Conservation (phyloP, 2,329 filamentous ascomycete species). For the Lomentospora prolificans region DNA sequence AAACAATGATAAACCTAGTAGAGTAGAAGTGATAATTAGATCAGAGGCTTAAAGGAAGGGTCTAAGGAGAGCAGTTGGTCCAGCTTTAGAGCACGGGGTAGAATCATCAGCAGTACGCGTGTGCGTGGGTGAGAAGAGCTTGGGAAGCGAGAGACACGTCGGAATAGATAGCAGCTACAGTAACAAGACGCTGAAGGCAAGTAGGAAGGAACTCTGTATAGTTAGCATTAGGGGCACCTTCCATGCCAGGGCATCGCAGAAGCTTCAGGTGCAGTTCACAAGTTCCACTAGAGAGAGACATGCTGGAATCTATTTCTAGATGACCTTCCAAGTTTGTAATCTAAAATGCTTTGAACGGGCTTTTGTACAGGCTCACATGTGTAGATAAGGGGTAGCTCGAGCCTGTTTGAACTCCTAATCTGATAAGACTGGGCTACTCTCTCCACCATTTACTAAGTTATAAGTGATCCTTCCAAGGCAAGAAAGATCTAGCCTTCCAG, state of each 20-base stretch:
- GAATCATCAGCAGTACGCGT: neutral
- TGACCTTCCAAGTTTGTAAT: neutral
- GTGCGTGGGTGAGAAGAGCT: neutral
- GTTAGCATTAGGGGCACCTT: neutral
- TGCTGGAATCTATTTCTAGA: neutral
- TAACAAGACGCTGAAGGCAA: neutral
- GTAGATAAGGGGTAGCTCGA: slow-evolving; percentile 25
- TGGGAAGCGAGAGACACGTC: neutral
- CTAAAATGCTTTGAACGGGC: neutral
- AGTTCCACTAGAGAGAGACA: neutral
- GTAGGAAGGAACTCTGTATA: neutral
- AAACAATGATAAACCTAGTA: too few species aligned
- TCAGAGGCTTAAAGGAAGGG: too few species aligned
- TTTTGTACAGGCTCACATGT: neutral
- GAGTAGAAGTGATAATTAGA: too few species aligned
- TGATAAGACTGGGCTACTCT: neutral
- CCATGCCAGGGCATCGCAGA: neutral
- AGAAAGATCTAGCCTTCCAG: too few species aligned
- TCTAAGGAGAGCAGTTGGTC: too few species aligned
- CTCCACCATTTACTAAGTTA: slow-evolving; percentile 1
- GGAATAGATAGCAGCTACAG: neutral
- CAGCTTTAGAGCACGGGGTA: too few species aligned
- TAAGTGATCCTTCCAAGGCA: too few species aligned
- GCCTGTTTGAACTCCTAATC: neutral
- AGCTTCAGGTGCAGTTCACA: neutral